Conservation (phyloP, 495 filamentous ascomycete genomes). For the Aspergillus diversus region DNA sequence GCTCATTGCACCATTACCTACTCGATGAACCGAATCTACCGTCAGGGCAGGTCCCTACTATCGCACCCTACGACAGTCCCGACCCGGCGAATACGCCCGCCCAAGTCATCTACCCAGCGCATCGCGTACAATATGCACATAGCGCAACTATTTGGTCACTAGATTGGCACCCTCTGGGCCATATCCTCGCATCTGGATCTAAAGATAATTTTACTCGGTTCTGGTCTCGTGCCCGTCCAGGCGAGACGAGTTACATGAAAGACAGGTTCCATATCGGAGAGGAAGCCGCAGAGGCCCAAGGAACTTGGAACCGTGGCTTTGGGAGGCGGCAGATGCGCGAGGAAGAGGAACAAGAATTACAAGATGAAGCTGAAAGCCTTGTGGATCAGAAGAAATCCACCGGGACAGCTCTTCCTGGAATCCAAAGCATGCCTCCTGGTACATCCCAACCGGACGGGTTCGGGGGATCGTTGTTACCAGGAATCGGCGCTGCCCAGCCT, state of each 20-base stretch:
- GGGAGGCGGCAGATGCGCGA: conserved; percentile 79
- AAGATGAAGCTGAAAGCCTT: conserved; percentile 92
- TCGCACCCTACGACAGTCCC: conserved; percentile 81
- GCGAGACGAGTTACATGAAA: conserved; percentile 79
- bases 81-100: conserved; percentile 77
- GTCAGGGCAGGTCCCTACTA: conserved; percentile 61
- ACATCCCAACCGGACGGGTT: conserved; percentile 37
- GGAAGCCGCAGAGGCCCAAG: conserved; percentile 87
- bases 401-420: conserved; percentile 54
- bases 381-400: conserved; percentile 83
- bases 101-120: conserved; percentile 86
- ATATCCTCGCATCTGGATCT: conserved; percentile 96
- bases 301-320: conserved; percentile 85
- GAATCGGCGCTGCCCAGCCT: conserved; percentile 52
- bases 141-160: conserved; percentile 95
- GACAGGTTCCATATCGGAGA: conserved; percentile 96
- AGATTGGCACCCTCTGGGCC: conserved; percentile 95
- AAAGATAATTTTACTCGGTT: conserved; percentile 97
- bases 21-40: conserved; percentile 90
- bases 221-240: conserved; percentile 88
- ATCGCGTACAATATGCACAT: conserved; percentile 82
- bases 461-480: conserved; percentile 46
- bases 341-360: conserved; percentile 88
- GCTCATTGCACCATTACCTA: conserved; percentile 87
- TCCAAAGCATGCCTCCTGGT: conserved; percentile 46